A percentile compares a stretch with the other conserved stretches of the same genome.
Conservation (phyloP, 805 yeast species). For the Diddensiella transvaalensis region DNA sequence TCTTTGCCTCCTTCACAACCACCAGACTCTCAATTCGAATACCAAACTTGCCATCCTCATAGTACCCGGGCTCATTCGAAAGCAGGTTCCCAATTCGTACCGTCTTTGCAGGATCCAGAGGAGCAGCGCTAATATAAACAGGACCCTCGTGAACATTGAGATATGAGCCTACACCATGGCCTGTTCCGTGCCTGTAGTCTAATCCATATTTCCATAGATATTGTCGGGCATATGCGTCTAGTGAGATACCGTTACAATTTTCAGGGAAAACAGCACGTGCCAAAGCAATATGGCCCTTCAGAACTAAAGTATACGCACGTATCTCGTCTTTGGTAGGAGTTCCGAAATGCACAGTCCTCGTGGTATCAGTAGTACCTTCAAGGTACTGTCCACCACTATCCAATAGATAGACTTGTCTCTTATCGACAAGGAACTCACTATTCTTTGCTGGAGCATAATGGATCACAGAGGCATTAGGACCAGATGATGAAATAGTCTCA, state of each 20-base stretch:
- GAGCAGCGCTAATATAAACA: constrained; percentile 63
- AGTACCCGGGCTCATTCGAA: constrained; percentile 93
- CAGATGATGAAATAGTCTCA: constrained; percentile 70
- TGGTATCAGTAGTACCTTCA: constrained; percentile 96
- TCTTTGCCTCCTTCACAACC: constrained; percentile 45
- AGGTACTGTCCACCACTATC: constrained; percentile 91
- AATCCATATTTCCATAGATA: constrained; percentile 77
- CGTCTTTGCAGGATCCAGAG: constrained; percentile 30
- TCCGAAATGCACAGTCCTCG: constrained; percentile 76
- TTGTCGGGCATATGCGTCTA: constrained; percentile 82
- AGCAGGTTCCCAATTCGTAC: constrained; percentile 63
- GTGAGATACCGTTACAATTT: constrained; percentile 66
- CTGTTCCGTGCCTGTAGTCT: constrained; percentile 92
- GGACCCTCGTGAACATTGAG: constrained; percentile 96
- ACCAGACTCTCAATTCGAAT: constrained; percentile 85
- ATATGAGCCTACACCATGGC: constrained; percentile 94
- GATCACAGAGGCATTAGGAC: constrained; percentile 72
- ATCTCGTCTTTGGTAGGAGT: constrained; percentile 55
- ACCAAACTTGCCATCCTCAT: constrained; percentile 86
- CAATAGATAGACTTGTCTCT: constrained; percentile 63
- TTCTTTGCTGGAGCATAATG: constrained; percentile 66
- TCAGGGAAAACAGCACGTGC: constrained; percentile 77
- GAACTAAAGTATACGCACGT: constrained; percentile 73
- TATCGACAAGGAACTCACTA: constrained; percentile 57
- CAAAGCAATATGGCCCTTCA: constrained; percentile 87